Conservation (phyloP, 805 yeast species). For the Candida dendrica region DNA sequence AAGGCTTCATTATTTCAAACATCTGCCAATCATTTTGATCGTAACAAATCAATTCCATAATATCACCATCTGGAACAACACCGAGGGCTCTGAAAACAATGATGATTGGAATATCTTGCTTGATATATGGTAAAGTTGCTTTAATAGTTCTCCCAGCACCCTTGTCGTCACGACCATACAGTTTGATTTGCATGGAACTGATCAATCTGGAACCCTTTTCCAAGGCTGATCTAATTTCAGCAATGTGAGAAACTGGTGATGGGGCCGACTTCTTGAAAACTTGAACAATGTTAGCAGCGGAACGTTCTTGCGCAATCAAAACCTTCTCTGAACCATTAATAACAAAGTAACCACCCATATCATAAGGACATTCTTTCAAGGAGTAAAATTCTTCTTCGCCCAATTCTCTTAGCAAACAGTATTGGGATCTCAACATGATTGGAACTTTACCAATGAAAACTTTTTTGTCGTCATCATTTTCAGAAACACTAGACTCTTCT, state of each 20-base stretch:
- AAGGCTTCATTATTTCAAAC: slow-evolving; percentile 98
- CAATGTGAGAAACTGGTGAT: slow-evolving; percentile 91
- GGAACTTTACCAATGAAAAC: slow-evolving; percentile 96
- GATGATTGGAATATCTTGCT: slow-evolving; percentile 94
- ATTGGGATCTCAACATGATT: slow-evolving; percentile 93
- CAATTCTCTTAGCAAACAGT: slow-evolving; percentile 85
- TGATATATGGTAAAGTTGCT: slow-evolving; percentile 93
- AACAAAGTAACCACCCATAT: slow-evolving; percentile 99
- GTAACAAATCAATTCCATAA: slow-evolving; percentile 94
- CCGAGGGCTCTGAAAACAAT: slow-evolving; percentile 97
- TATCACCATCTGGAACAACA: slow-evolving; percentile 98
- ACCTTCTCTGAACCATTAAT: slow-evolving; percentile 98
- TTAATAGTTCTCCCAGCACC: slow-evolving; percentile 80
- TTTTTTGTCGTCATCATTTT: slow-evolving; percentile 59
- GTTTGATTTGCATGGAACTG: slow-evolving; percentile 88
- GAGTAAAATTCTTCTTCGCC: slow-evolving; percentile 92
- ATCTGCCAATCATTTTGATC: slow-evolving; percentile 98
- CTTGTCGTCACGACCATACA: slow-evolving; percentile 75
- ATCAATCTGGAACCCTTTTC: slow-evolving; percentile 96
- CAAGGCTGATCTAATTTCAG: slow-evolving; percentile 93
- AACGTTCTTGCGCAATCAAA: slow-evolving; percentile 95
- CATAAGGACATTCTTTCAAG: slow-evolving; percentile 96
- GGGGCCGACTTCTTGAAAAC: slow-evolving; percentile 97
- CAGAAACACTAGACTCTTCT: slow-evolving; percentile 49
- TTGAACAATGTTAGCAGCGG: slow-evolving; percentile 97